phyloP scores from a whole-genome alignment of 2,329 filamentous ascomycete genomes.

The Aspergillus novofumigatus region DNA sequence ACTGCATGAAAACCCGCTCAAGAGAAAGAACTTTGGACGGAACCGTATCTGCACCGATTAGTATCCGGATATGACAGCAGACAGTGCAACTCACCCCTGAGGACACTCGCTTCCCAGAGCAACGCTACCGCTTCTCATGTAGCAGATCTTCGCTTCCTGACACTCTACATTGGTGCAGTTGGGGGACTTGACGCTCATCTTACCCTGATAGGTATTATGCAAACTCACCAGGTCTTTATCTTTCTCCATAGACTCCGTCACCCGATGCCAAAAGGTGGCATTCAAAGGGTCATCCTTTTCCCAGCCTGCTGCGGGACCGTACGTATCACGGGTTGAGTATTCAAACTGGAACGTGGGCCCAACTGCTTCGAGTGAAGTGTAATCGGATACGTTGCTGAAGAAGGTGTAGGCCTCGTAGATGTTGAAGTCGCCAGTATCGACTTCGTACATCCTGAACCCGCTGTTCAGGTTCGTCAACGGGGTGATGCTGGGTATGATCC shows the following conservation, averaged over 20 bases:
- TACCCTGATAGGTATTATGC: slow-evolving; percentile 52
- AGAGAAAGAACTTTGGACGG: slow-evolving; percentile 39
- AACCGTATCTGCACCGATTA: slow-evolving; percentile 29
- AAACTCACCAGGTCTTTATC: slow-evolving; percentile 46
- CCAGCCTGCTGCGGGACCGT: slow-evolving; percentile 44
- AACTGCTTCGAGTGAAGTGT: slow-evolving; percentile 33
- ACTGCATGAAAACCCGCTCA: not conserved
- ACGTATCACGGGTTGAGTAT: slow-evolving; percentile 50
- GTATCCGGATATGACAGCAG: not conserved
- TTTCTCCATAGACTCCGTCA: slow-evolving; percentile 55
- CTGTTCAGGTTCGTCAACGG: slow-evolving; percentile 54
- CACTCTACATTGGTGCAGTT: slow-evolving; percentile 52
- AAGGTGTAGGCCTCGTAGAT: slow-evolving; percentile 54
- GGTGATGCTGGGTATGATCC: slow-evolving; percentile 51
- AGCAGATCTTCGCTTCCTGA: slow-evolving; percentile 54
- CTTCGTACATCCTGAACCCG: slow-evolving; percentile 52
- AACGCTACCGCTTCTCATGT: slow-evolving; percentile 55
- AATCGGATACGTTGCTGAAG: slow-evolving; percentile 49
- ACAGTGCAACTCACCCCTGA: slow-evolving; percentile 40
- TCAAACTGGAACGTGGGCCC: slow-evolving; percentile 49
- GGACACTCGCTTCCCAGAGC: slow-evolving; percentile 50
- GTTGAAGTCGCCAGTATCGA: slow-evolving; percentile 52
- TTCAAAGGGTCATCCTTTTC: slow-evolving; percentile 50
- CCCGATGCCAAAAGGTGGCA: slow-evolving; percentile 56
- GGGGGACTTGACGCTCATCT: slow-evolving; percentile 48